Evolutionary conservation across 441 rosid species (phyloP).

Genomic region (Adansonia madagascariensis): DNA sequence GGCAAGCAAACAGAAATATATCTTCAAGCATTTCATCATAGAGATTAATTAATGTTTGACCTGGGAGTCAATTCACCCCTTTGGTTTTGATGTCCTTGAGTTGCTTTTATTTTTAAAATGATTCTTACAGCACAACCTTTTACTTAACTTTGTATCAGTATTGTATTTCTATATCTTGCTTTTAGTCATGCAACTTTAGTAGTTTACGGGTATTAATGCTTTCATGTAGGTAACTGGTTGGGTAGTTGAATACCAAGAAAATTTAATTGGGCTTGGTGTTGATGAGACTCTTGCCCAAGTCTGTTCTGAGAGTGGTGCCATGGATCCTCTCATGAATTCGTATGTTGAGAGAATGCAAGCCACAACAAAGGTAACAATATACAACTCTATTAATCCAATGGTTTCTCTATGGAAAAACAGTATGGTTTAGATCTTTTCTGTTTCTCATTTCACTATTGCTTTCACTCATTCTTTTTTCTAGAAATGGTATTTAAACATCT

Average conservation of each 20-base stretch:
- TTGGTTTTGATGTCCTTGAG: not conserved
- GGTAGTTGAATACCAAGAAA: constrained; percentile 99
- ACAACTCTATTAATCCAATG: constrained; percentile 12
- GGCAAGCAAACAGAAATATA: not conserved
- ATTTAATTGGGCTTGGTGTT: constrained; percentile 95
- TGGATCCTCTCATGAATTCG: constrained; percentile 99
- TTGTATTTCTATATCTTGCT: constrained; percentile 20
- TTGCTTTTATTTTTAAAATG: not conserved
- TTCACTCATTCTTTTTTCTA: constrained; percentile 38
- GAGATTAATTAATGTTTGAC: not conserved
- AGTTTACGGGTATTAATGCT: constrained; percentile 37
- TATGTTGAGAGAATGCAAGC: constrained; percentile 99
- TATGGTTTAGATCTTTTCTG: constrained; percentile 18
- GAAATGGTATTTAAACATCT: constrained; percentile 98
- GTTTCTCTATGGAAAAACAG: not conserved
- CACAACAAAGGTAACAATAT: constrained; percentile 78
- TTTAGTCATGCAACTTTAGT: constrained; percentile 23
- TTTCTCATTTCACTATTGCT: constrained; percentile 26
- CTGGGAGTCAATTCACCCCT: not conserved
- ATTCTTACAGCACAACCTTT: constrained; percentile 5
- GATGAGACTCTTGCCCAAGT: constrained; percentile 99
- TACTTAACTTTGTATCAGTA: constrained; percentile 12
- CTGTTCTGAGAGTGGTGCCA: constrained; percentile 99
- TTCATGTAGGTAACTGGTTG: constrained; percentile 88
- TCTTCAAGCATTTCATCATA: constrained; percentile 1